A percentile compares a stretch with the other conserved stretches of the same genome.
Evolutionary conservation across 2,329 filamentous ascomycete species (phyloP).

Genomic region (Curvularia lunata): DNA sequence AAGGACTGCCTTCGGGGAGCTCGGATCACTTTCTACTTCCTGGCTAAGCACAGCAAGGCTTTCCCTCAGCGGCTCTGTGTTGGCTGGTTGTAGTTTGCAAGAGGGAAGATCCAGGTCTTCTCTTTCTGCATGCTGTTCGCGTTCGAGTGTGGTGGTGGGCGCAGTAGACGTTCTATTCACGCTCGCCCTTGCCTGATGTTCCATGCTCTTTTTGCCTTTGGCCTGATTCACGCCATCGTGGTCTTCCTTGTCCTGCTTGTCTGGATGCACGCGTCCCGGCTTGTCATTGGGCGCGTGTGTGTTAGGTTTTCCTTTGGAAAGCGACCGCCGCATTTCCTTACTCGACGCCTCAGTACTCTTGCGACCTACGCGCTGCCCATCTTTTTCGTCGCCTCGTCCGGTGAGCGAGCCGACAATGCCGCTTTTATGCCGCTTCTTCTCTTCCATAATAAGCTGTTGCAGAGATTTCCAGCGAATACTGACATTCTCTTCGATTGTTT

Average conservation of each 20-base stretch:
- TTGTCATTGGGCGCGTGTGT: constrained; percentile 18
- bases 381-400: constrained; percentile 34
- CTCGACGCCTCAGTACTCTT: constrained; percentile 30
- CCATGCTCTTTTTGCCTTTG: not conserved
- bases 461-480: constrained; percentile 33
- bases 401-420: constrained; percentile 37
- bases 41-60: no score
- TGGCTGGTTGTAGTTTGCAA: not conserved
- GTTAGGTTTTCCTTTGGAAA: constrained; percentile 20
- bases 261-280: constrained; percentile 2
- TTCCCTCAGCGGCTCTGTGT: constrained; percentile 3
- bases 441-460: constrained; percentile 30
- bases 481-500: constrained; percentile 43
- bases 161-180: constrained; percentile 30
- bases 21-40: not conserved
- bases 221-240: constrained; percentile 9
- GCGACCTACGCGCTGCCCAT: constrained; percentile 35
- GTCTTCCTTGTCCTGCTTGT: constrained; percentile 12
- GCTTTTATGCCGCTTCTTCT: constrained; percentile 34
- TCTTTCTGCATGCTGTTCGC: constrained; percentile 3
- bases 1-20: not conserved
- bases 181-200: constrained; percentile 17
- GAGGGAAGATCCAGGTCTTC: constrained; percentile 8
- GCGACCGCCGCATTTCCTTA: constrained; percentile 4
- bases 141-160: constrained; percentile 21